These are phyloP conservation scores for Kazachstania taianensis DNA, from an alignment of 805 yeast species.

Conservation along the genomic window DNA sequence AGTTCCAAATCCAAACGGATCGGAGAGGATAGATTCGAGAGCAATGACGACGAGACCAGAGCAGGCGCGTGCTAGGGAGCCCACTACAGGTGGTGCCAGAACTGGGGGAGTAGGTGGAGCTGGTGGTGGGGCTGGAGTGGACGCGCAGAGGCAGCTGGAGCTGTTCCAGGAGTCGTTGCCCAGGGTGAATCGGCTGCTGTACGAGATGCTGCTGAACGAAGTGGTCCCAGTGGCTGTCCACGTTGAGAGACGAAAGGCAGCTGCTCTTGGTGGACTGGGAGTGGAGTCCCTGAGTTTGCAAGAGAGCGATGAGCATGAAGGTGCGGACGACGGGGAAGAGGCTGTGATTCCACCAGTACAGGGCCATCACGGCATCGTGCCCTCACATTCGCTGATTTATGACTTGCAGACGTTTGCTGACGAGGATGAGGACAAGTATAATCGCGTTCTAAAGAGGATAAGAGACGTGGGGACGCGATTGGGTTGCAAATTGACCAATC, in stretches of 20 bases:
- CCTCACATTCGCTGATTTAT: constrained; percentile 23
- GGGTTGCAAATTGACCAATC: constrained; percentile 49
- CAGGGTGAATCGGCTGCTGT: constrained; percentile 43
- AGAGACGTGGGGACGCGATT: constrained; percentile 64
- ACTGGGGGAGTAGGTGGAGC: too few relatives aligned
- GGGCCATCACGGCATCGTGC: constrained; percentile 7
- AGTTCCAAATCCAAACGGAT: too few relatives aligned
- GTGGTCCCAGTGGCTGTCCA: constrained; percentile 62
- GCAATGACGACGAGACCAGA: too few relatives aligned
- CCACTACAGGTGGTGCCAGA: too few relatives aligned
- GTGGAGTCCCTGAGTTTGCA: neutral
- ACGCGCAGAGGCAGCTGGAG: constrained; percentile 20
- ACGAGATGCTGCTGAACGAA: constrained; percentile 65
- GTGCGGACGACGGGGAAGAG: constrained; percentile 5
- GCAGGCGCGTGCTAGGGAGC: too few relatives aligned
- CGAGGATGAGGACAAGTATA: constrained; percentile 28
- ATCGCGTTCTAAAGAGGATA: constrained; percentile 47
- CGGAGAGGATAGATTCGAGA: too few relatives aligned
- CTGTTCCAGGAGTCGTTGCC: constrained; percentile 26
- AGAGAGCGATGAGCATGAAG: too few relatives aligned
- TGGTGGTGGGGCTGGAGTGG: constrained; percentile 6
- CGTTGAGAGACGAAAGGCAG: constrained; percentile 37
- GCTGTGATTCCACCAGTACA: too few relatives aligned
- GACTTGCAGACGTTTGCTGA: constrained; percentile 23
- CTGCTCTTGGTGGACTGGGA: neutral